Base-by-base conservation (phyloP, 352 stramenopile genomes). In the Elongisporangium undulatum region DNA sequence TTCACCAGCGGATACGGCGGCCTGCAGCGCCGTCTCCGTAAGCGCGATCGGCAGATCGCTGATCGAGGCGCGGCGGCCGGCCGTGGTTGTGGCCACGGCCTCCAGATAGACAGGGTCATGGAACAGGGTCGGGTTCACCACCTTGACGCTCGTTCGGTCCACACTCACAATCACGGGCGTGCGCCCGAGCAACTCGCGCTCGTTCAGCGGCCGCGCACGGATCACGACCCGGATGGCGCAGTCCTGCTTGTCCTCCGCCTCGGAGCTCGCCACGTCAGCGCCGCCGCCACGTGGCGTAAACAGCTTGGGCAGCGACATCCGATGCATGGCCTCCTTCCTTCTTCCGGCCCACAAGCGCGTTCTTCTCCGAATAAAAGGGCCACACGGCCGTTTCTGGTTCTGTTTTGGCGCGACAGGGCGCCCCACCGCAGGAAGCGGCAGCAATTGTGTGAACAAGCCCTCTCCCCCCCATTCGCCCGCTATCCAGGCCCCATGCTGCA, bases 201-300 rank as follows among this genome's bases (percentile, higher is more conserved):
- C 72, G 56, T 65, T 94, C 21, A 90, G 67, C 4, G 85, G 85
- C 9, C 85, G 82, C 9, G 83, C 75, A 34, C 85, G 79, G 22
- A 94, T 66, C n/a, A 91, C 76, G 49, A 92, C 85, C 64, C 80
- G 82, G 65, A 91, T 90, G 45, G 80, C 81, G 19, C 77, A 82
- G 22, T 74, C 59, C 22, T 69, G 67, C 15, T 63, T 62, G 26
- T 69, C 68, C 12, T 67, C 70, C 19, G 62, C 59, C 5, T 10
- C 57, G 0, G 55, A 24, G n/a, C 26, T 56, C 48, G 58, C 54
- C n/a, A 22, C 20, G 21, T 4, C 21, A 21, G 16, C 7, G 3
- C 8, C 5, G 21, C 9, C 7, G 3, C 8, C 5, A n/a, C 9
- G 22, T 7, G 26, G 21, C 7, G 54, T 53, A 26, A 72, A 55